A percentile compares a stretch with the other conserved stretches of the same genome.
Evolutionary conservation across 192 early-diverging fungal genomes (phyloP).

Genomic region (Haplosporangium gracile): DNA sequence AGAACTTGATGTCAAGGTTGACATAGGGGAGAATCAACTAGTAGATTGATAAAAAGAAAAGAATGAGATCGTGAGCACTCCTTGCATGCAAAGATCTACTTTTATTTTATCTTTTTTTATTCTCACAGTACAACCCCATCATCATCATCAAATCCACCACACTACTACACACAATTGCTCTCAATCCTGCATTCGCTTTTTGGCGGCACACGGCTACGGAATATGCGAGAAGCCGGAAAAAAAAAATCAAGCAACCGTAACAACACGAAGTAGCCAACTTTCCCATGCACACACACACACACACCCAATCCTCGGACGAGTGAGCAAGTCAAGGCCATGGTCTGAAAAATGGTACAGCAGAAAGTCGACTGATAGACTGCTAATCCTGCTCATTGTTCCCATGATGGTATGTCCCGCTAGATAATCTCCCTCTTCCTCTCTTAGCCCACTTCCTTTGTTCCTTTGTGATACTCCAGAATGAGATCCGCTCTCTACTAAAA

Average conservation of each 20-base stretch:
- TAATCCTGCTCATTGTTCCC: too few species aligned
- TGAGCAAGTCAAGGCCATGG: not conserved
- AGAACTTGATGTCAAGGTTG: conserved; percentile 95
- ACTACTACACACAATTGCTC: not conserved
- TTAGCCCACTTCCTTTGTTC: too few species aligned
- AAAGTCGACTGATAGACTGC: too few species aligned
- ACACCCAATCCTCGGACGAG: not conserved
- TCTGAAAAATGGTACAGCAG: not conserved
- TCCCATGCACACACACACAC: not conserved
- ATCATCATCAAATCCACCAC: not conserved
- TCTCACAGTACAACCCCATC: not conserved
- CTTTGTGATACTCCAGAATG: not conserved
- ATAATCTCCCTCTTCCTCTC: not conserved
- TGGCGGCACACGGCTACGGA: conserved; percentile 24
- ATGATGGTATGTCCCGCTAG: too few species aligned
- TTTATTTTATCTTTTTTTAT: not conserved
- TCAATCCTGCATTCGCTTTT: conserved; percentile 15
- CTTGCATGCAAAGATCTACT: not conserved
- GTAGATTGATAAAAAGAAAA: not conserved
- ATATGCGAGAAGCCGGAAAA: conserved; percentile 19
- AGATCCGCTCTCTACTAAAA: not conserved
- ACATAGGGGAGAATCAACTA: conserved; percentile 89
- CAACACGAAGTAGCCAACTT: not conserved
- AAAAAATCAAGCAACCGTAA: not conserved
- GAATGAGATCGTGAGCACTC: not conserved